A percentile compares a stretch with the other conserved stretches of the same genome.
Evolutionary conservation across 139 green algal species (phyloP).

Genomic region (Haematococcus sp.): DNA sequence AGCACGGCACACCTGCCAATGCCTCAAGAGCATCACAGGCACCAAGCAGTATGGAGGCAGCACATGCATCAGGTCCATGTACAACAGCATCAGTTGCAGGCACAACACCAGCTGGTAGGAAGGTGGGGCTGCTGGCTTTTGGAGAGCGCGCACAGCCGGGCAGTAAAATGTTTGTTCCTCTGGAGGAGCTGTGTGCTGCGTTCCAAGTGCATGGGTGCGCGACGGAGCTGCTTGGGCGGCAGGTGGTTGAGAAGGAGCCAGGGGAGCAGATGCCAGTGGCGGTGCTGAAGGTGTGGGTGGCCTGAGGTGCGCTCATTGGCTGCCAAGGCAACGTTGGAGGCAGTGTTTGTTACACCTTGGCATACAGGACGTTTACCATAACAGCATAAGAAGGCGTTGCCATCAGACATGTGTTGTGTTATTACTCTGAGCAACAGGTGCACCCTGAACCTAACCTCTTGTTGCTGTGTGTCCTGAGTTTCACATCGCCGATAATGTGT

Average conservation of each 20-base stretch:
- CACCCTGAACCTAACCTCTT: no score
- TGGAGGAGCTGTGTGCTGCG: slow-evolving; percentile 6
- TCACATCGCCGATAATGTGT: no score
- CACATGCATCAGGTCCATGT: neutral
- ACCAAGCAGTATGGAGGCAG: no score
- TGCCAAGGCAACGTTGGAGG: no score
- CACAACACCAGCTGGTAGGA: neutral
- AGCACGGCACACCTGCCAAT: neutral
- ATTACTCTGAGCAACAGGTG: no score
- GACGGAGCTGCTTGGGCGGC: neutral
- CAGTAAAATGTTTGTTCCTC: slow-evolving; percentile 20
- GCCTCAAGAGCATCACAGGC: neutral
- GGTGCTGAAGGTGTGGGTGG: neutral
- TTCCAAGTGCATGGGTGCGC: neutral
- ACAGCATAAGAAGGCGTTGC: no score
- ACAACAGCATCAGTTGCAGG: neutral
- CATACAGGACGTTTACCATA: no score
- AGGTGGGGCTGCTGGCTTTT: slow-evolving; percentile 23
- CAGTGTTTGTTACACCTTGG: no score
- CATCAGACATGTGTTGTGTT: no score
- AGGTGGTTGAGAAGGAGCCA: neutral
- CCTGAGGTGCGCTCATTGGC: neutral
- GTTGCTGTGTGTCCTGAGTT: no score
- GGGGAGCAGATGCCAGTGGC: neutral
- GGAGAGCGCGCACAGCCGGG: slow-evolving; percentile 15